Percentiles rank a stretch among this genome's conserved stretches.
phyloP scores from a whole-genome alignment of 2,329 filamentous ascomycete species.

The Coniochaeta pulveracea region DNA sequence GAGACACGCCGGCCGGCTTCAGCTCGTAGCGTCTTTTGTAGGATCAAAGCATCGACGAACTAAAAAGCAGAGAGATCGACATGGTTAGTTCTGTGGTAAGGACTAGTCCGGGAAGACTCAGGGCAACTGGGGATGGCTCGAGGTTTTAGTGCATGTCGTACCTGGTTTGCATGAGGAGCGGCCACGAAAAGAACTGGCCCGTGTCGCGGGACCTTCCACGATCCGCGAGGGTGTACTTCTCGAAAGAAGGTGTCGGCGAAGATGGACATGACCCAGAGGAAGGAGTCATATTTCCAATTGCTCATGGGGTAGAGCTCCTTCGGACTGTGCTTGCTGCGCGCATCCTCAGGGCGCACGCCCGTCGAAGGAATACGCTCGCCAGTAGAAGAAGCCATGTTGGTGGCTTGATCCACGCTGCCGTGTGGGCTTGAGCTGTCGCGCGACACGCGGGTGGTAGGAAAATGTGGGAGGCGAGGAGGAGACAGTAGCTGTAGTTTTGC shows the following conservation, averaged over 20 bases:
- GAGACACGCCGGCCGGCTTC: constrained; percentile 84
- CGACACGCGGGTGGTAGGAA: no score
- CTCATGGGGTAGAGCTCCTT: constrained; percentile 59
- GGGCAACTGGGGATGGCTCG: not conserved
- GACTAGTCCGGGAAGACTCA: no score
- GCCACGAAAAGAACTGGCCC: constrained; percentile 93
- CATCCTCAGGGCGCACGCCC: constrained; percentile 13
- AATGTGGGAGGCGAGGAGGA: no score
- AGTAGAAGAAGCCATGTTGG: no score
- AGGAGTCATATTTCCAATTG: constrained; percentile 65
- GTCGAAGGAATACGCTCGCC: not conserved
- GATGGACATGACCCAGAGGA: constrained; percentile 68
- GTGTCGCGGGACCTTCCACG: constrained; percentile 84
- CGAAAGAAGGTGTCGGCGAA: constrained; percentile 95
- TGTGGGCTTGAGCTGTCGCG: no score
- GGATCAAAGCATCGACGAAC: constrained; percentile 91
- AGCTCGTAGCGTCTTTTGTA: constrained; percentile 80
- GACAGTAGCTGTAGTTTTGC: no score
- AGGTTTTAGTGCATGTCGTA: constrained; percentile 31
- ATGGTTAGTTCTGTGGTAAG: no score
- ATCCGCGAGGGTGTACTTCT: constrained; percentile 87
- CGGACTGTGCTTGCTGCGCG: constrained; percentile 13
- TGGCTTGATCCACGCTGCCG: no score
- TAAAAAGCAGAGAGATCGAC: constrained; percentile 24
- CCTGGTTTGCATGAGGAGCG: constrained; percentile 92